phyloP scores from a whole-genome alignment of 108 stramenopile genomes.

The Stephanodiscus triporus region DNA sequence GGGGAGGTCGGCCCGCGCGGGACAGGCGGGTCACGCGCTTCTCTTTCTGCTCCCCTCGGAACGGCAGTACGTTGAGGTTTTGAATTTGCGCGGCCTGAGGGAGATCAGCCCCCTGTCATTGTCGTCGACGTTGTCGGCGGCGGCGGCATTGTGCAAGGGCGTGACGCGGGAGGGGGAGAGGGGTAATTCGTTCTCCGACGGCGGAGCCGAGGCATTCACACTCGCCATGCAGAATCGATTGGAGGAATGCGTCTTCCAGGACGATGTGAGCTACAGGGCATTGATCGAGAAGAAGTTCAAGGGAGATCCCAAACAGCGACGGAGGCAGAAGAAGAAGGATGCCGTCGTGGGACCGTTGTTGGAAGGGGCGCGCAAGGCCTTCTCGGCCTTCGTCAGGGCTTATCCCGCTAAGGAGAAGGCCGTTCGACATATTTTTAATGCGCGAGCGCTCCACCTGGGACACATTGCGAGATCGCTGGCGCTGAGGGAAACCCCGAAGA shows the following conservation, averaged over 20 bases:
- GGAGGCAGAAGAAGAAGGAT: constrained; percentile 37
- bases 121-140: constrained; percentile 67
- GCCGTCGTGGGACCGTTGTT: constrained; percentile 57
- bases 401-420: constrained; percentile 89
- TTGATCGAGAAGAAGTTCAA: constrained; percentile 42
- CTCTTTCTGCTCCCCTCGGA: constrained; percentile 93
- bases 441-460: constrained; percentile 82
- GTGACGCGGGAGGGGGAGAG: constrained; percentile 58
- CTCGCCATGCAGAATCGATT: constrained; percentile 58
- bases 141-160: constrained; percentile 59
- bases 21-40: constrained; percentile 81
- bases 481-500: constrained; percentile 83
- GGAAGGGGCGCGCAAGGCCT: constrained; percentile 73
- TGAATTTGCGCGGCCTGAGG: constrained; percentile 68
- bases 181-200: constrained; percentile 50
- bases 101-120: constrained; percentile 73
- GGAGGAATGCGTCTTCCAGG: constrained; percentile 44
- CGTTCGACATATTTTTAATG: constrained; percentile 83
- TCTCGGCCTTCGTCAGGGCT: constrained; percentile 74
- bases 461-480: constrained; percentile 88
- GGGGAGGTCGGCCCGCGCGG: constrained; percentile 90
- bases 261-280: constrained; percentile 46
- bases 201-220: constrained; percentile 71
- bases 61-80: constrained; percentile 77
- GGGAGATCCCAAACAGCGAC: constrained; percentile 38